Evolutionary conservation across 1,284 basidiomycete species (phyloP), one percentile per base, ranked within the genome.

Genomic region (Cryptococcus sp.): DNA sequence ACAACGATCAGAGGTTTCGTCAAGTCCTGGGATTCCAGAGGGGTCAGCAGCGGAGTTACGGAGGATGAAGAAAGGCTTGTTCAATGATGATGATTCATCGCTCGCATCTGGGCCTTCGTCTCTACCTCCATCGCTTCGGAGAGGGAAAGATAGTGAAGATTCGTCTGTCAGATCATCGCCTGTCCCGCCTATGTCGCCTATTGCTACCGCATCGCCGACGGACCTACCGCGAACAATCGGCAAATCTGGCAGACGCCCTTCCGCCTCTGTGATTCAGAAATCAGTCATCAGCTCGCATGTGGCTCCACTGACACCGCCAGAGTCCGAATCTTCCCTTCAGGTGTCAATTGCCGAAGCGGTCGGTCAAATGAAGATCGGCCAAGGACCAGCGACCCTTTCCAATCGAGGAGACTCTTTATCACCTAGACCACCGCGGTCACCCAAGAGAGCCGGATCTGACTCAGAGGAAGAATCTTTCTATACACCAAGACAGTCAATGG

Each of bases 91-190:
- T 25, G 37, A 46, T 28, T 48, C 41, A 36, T 56, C 57, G 2
- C 25, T 45, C 40, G 5, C 52, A 14, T 55, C 57, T 3, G 32
- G 16, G 10, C 52, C 60, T 2, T 49, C 53, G 21, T 19, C 36
- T 0, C 22, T 32, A 7, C 55, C 54, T 3, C 46, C 47, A 21
- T 51, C 48, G 10, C 45, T 55, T 13, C 49, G 45, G 41, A 37
- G 51, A 36, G 14, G 16, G 4, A 37, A 22, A 31, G 19, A 52
- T 13, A 53, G 54, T 46, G 57, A 56, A 16, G 61, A 61, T n/a
- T 63, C 63, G 11, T 61, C 63, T 23, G 52, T 58, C 11, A 37
- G 50, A 7, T 65, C 63, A 7, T 59, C 61, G 1, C 53, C 60
- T 31, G 31, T 57, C 13, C 56, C 53, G 5, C 59, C 50, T 4